Conservation (phyloP, 768 basidiomycete species). For the Suillus subaureus region DNA sequence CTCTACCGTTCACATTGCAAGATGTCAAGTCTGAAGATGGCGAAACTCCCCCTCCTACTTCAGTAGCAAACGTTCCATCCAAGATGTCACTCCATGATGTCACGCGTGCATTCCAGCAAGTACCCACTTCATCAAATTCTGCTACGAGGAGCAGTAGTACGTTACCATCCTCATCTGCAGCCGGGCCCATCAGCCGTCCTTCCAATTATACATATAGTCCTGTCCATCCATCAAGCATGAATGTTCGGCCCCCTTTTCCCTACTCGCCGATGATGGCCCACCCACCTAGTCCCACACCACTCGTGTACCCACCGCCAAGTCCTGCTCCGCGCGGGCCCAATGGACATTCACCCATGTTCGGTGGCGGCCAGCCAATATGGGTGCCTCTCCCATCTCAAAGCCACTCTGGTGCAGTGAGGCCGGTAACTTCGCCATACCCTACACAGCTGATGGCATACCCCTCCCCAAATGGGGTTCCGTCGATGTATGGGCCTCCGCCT, state of each 20-base stretch:
- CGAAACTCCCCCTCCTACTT: conserved; percentile 71
- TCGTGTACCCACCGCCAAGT: conserved; percentile 69
- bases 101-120: conserved; percentile 85
- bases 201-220: conserved; percentile 36
- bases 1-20: conserved; percentile 78
- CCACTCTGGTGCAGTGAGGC: conserved; percentile 55
- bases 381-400: conserved; percentile 55
- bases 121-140: conserved; percentile 61
- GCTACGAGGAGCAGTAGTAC: conserved; percentile 48
- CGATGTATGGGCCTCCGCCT: conserved; percentile 51
- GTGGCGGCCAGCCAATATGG: conserved; percentile 58
- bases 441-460: conserved; percentile 68
- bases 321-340: conserved; percentile 70
- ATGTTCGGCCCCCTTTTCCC: conserved; percentile 58
- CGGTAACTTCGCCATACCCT: conserved; percentile 61
- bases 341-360: conserved; percentile 61
- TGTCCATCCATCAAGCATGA: conserved; percentile 45
- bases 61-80: conserved; percentile 52
- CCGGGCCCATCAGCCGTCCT: conserved; percentile 30
- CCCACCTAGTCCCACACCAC: conserved; percentile 61
- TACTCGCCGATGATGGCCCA: conserved; percentile 72
- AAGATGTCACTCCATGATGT: conserved; percentile 84
- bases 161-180: conserved; percentile 51
- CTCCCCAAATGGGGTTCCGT: conserved; percentile 46
- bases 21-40: conserved; percentile 89